phyloP scores from a whole-genome alignment of 2,329 filamentous ascomycete species.

The Didymella arachidicola region DNA sequence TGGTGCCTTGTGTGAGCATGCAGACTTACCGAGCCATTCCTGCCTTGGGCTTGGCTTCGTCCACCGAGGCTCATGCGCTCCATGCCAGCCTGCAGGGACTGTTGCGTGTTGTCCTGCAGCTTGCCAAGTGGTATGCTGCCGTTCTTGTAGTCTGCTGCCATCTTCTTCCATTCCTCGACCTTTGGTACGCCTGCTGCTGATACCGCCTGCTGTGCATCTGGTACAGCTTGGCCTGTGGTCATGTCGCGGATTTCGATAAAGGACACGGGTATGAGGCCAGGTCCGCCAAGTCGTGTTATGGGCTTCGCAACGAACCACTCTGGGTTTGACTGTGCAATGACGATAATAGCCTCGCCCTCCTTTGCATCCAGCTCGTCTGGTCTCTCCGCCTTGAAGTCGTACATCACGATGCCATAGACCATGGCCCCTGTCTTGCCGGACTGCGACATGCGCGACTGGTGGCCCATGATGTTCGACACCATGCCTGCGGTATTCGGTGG shows the following conservation, averaged over 20 bases:
- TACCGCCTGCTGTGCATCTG: constrained; percentile 85
- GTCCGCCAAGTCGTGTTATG: constrained; percentile 95
- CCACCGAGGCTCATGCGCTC: constrained; percentile 78
- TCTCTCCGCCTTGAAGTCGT: constrained; percentile 93
- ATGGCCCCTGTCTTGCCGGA: constrained; percentile 73
- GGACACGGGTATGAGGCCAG: constrained; percentile 92
- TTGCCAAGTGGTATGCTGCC: constrained; percentile 96
- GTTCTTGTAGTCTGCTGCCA: constrained; percentile 99
- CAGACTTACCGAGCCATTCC: constrained; percentile 46
- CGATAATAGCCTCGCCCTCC: constrained; percentile 94
- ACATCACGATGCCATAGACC: constrained; percentile 97
- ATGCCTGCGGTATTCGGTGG: constrained; percentile 33
- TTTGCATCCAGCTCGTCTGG: constrained; percentile 97
- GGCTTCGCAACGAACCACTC: constrained; percentile 99
- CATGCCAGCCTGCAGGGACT: constrained; percentile 64
- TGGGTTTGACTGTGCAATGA: constrained; percentile 97
- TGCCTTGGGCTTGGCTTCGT: constrained; percentile 36
- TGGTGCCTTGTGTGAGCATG: background rate
- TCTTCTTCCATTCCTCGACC: constrained; percentile 99
- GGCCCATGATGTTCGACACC: constrained; percentile 33
- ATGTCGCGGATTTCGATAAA: constrained; percentile 98
- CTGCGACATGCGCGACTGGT: constrained; percentile 50
- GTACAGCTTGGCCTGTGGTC: constrained; percentile 81
- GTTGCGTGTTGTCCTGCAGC: constrained; percentile 68
- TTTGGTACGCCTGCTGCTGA: constrained; percentile 87